Base-by-base conservation (phyloP, 768 basidiomycete species). In the Xerocomellus intermedius region DNA sequence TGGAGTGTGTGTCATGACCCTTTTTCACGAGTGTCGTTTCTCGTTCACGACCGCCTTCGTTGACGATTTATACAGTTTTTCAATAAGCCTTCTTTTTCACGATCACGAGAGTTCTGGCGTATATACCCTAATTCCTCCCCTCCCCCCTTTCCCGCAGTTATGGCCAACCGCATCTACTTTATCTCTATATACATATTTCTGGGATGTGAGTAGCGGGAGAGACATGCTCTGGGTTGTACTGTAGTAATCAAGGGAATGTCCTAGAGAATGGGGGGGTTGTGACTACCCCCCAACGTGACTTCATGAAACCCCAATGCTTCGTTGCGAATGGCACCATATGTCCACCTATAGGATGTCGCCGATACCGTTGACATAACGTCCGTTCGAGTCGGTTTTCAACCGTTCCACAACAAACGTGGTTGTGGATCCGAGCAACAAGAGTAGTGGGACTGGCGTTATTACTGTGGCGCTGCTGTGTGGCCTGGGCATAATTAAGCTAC, bases 101-200 rank as follows among this genome's bases (percentile, higher is more conserved):
- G 59, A 52, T 8, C 52, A 46, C 46, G 42, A 54, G 41, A 24
- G 22, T 50, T 48, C 46, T 59, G 45, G 38, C 13, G 44, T 57
- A 55, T 58, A 64, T 39, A 47, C 53, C 60, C 52, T 46, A 24
- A 8, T 16, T 10, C 16, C 17, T 30, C 36, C 21, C 16, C 17
- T 30, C 36, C 19, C n/a, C 8, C 2, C 10, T 36, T 33, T 37
- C n/a, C 49, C 35, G 19, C 38, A 45, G 42, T 8, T 57, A 57
- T 65, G 63, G 39, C 47, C 46, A 37, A 41, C 62, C 19, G 42
- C 54, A 45, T 54, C 49, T 61, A 48, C 57, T 33, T 63, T 58
- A 65, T 64, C 39, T 57, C 35, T 61, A 37, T 61, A 38, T 47
- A 55, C 55, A 1, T 54, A 38, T 54, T 36, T 52, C 39, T 45